Base-by-base conservation (phyloP, 768 basidiomycete genomes). In the Leucosporidium scottii region DNA sequence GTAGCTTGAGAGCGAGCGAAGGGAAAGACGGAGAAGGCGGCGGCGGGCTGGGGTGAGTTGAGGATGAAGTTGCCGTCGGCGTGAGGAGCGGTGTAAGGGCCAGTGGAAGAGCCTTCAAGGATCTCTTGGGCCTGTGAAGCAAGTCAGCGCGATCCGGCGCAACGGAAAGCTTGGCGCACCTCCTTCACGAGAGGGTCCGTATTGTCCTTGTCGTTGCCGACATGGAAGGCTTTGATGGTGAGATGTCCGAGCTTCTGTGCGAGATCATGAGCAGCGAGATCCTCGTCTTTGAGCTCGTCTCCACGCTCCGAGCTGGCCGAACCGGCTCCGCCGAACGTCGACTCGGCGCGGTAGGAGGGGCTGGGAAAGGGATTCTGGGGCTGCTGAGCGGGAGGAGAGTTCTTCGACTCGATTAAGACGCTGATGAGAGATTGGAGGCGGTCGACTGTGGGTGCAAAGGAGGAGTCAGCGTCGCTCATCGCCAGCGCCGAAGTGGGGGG, bases 221-320 rank as follows among this genome's bases (percentile, higher is more conserved):
- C 25, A 18, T 49, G 15, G 55, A 64, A 64, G 1, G 54, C 47
- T 28, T 30, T 48, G 55, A 64, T 23, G 13, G 62, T 57, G 28
- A 64, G 62, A 44, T 64, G 27, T 4, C 47, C n/a, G 1, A 64
- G 50, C 44, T 34, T 28, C 3, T 27, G 47, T 7, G 55, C 62
- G 30, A 64, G 44, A 25, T 64, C 62, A 4, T 57, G 55, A 44
- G 30, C 18, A 9, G 30, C 56, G 47, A 64, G 27, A n/a, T 64
- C 62, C 21, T 17, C 51, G 10, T 48, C 56, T 7, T 30, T 18
- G 51, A 18, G 54, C 13, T 56, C 20, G 27, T 28, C 55, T 5
- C 55, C 25, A 20, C 28, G n/a, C 12, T 31, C 27, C 55, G 20
- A 61, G 28, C 28, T 20, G 47, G 10, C 27, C 28, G 20, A 61